Evolutionary conservation across 345 rosid genomes (phyloP).

Genomic region (Hibiscus mutabilis): DNA sequence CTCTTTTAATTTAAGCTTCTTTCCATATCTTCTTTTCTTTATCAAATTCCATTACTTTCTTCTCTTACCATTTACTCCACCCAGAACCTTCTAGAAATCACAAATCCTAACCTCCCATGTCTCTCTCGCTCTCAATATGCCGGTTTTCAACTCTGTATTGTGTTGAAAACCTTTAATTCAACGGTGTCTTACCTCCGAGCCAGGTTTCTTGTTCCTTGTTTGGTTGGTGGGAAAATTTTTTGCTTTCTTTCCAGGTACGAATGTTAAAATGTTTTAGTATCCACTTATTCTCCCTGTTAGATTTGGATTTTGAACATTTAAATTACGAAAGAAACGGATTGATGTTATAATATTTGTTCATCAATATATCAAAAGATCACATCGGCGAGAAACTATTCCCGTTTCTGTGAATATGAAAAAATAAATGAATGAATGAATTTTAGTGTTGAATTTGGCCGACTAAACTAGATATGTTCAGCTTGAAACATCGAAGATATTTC

Average conservation of each 20-base stretch:
- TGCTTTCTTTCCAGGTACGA: not conserved
- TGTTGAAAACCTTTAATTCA: not conserved
- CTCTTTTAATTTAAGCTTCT: not conserved
- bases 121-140: not conserved
- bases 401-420: not conserved
- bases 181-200: not conserved
- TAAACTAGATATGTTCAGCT: not conserved
- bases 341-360: not conserved
- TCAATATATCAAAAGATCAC: not conserved
- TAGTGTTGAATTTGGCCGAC: not conserved
- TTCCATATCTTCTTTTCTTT: constrained; percentile 17
- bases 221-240: constrained; percentile 16
- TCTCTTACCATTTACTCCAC: constrained; percentile 39
- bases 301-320: not conserved
- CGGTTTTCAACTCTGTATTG: not conserved
- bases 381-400: not conserved
- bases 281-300: not conserved
- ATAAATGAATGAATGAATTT: not conserved
- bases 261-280: not conserved
- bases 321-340: not conserved
- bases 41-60: constrained; percentile 28
- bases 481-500: not conserved
- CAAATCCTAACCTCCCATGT: constrained; percentile 14
- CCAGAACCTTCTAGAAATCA: constrained; percentile 78
- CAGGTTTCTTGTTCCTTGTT: constrained; percentile 10